These are phyloP conservation scores for Botrytis hyacinthi DNA, from an alignment of 2,329 filamentous ascomycete genomes.

Conservation along the genomic window DNA sequence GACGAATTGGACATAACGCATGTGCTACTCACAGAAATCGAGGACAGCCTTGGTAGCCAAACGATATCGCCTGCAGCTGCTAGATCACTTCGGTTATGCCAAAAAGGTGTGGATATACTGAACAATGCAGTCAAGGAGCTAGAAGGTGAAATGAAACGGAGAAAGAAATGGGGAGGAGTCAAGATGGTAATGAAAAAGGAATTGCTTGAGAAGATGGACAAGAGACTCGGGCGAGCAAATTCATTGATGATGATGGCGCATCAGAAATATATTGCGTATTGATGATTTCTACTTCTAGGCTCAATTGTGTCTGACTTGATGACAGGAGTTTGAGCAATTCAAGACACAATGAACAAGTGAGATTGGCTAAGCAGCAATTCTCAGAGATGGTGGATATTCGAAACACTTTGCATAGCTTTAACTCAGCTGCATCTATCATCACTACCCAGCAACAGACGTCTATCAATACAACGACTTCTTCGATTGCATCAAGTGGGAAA, in stretches of 20 bases:
- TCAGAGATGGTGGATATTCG: not conserved
- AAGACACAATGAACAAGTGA: not conserved
- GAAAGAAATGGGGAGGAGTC: not conserved
- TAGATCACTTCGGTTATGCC: not conserved
- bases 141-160: not conserved
- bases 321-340: not conserved
- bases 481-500: not conserved
- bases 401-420: not conserved
- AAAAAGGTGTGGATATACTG: not conserved
- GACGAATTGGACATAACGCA: not conserved
- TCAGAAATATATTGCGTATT: not conserved
- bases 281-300: fast-evolving
- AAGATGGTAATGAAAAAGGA: not conserved
- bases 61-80: not conserved
- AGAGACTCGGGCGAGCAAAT: not conserved
- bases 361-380: not conserved
- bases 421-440: too few species aligned
- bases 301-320: not conserved
- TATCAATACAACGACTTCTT: not conserved
- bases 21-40: not conserved
- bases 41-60: not conserved
- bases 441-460: not conserved
- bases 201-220: not conserved
- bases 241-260: not conserved
- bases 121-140: not conserved